Conservation (phyloP, 73 alveolate species). For the Tetrahymena malaccensis region DNA sequence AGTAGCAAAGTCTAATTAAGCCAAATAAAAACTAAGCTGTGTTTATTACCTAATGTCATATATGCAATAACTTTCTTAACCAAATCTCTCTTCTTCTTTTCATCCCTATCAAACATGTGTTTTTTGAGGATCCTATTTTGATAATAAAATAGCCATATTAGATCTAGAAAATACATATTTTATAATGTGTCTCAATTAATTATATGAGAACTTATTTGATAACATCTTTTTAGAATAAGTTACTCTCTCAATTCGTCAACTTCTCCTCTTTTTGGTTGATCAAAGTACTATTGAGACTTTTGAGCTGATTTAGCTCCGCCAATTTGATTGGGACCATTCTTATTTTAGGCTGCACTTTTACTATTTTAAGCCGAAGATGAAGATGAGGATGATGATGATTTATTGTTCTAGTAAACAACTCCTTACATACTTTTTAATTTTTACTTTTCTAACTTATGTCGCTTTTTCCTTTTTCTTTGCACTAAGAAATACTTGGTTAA, state of each 20-base stretch:
- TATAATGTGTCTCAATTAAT: too few species aligned
- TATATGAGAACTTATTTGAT: not conserved
- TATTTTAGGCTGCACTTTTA: not conserved
- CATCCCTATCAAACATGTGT: constrained; percentile 72
- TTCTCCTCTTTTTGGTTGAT: not conserved
- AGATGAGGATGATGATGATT: not conserved
- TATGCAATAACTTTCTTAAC: constrained; percentile 94
- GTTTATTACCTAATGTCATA: constrained; percentile 80
- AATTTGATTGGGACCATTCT: not conserved
- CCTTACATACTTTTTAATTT: not conserved
- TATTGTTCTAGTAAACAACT: not conserved
- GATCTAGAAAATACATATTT: constrained; percentile 10
- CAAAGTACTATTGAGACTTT: not conserved
- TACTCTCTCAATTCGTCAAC: not conserved
- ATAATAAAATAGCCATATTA: not conserved
- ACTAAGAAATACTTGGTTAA: not conserved
- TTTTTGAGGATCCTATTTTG: constrained; percentile 64
- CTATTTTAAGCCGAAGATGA: not conserved
- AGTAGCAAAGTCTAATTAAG: not conserved
- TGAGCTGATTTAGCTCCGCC: not conserved
- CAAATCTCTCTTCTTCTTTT: constrained; percentile 76
- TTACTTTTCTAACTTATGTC: not conserved
- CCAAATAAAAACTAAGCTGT: not conserved
- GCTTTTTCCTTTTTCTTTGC: not conserved
- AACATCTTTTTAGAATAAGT: not conserved